phyloP scores from a whole-genome alignment of 768 basidiomycete genomes.

The Rhizopogon salebrosus region DNA sequence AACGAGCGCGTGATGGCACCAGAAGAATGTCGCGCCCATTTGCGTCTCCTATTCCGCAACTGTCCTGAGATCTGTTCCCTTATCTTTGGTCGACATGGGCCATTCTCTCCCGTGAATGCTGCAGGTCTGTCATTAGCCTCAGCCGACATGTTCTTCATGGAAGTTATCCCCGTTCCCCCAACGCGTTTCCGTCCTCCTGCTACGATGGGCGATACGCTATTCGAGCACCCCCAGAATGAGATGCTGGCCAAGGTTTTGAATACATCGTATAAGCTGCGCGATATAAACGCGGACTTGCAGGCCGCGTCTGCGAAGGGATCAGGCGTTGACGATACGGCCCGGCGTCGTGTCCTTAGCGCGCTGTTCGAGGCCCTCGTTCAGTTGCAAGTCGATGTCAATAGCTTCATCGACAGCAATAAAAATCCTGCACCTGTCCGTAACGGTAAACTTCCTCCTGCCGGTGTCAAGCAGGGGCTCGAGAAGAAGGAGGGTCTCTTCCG shows the following conservation, averaged over 20 bases:
- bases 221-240: constrained; percentile 96
- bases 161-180: constrained; percentile 86
- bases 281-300: constrained; percentile 63
- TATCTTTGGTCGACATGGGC: constrained; percentile 90
- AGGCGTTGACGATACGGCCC: constrained; percentile 42
- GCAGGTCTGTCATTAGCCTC: constrained; percentile 64
- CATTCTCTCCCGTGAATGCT: constrained; percentile 58
- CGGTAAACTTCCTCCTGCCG: constrained; percentile 87
- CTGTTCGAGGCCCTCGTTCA: constrained; percentile 83
- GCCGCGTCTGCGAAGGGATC: constrained; percentile 57
- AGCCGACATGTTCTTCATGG: constrained; percentile 97
- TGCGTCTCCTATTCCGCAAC: constrained; percentile 82
- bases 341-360: constrained; percentile 54
- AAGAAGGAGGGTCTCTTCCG: constrained; percentile 99
- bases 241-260: constrained; percentile 75
- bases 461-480: constrained; percentile 94
- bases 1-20: constrained; percentile 89
- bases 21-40: constrained; percentile 91
- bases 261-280: constrained; percentile 76
- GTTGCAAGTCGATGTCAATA: constrained; percentile 92
- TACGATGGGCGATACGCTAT: constrained; percentile 85
- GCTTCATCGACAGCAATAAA: constrained; percentile 95
- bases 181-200: constrained; percentile 95
- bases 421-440: constrained; percentile 82
- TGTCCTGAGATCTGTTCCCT: constrained; percentile 80